Evolutionary conservation across 805 yeast species (phyloP).

Genomic region (Lipomyces yamadae): DNA sequence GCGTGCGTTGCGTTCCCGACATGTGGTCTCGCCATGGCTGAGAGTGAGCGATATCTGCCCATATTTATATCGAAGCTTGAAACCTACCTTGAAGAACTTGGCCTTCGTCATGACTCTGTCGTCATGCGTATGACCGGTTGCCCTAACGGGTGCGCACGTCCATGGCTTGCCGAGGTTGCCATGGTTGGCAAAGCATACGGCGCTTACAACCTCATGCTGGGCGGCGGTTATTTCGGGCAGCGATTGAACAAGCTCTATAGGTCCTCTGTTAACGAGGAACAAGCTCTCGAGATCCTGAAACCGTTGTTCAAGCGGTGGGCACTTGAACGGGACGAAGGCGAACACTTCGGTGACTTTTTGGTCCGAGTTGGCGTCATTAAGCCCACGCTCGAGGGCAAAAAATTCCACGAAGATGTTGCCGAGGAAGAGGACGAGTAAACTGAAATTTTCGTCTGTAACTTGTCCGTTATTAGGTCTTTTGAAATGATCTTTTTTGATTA

Average conservation of each 20-base stretch:
- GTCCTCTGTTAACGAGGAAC: constrained; percentile 88
- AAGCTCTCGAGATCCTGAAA: constrained; percentile 73
- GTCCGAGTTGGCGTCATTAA: constrained; percentile 85
- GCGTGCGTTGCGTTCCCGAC: constrained; percentile 99
- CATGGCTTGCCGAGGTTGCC: constrained; percentile 97
- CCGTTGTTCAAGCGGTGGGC: constrained; percentile 96
- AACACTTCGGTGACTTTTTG: constrained; percentile 93
- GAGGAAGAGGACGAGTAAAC: constrained; percentile 54
- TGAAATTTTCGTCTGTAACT: not conserved
- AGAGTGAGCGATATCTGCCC: constrained; percentile 91
- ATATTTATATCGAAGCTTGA: constrained; percentile 80
- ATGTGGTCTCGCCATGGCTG: constrained; percentile 99
- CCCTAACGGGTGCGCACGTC: constrained; percentile 98
- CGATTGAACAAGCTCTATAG: constrained; percentile 88
- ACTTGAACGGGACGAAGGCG: constrained; percentile 85
- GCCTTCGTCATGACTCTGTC: constrained; percentile 89
- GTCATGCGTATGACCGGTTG: constrained; percentile 99
- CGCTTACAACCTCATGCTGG: constrained; percentile 89
- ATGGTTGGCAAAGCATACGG: constrained; percentile 94
- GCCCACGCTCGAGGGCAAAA: constrained; percentile 87
- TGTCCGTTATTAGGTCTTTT: not conserved
- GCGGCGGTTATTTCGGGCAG: constrained; percentile 95
- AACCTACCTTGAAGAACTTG: constrained; percentile 84
- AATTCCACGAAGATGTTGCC: constrained; percentile 91
- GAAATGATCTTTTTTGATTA: not conserved